Conservation (phyloP, 306 rosid genomes). For the Vicia villosa region DNA sequence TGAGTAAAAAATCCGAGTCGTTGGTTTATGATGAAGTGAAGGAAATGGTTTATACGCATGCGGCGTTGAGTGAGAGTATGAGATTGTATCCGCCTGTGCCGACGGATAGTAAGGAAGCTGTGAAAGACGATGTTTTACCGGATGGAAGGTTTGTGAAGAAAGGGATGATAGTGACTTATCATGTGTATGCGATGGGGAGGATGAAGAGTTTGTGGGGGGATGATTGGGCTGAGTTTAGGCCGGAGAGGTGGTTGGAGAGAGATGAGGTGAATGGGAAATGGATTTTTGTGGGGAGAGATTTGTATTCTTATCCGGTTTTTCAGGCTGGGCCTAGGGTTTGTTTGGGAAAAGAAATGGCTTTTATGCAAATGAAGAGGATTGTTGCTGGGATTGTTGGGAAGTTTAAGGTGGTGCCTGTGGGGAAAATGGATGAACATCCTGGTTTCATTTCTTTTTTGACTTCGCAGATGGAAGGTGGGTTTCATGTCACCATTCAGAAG, state of each 20-base stretch:
- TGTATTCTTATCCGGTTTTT: slow-evolving; percentile 60
- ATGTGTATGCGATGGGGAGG: slow-evolving; percentile 72
- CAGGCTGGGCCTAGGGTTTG: slow-evolving; percentile 89
- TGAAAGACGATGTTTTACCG: slow-evolving; percentile 60
- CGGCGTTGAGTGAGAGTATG: slow-evolving; percentile 82
- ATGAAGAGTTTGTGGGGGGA: slow-evolving; percentile 59
- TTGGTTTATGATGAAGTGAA: slow-evolving; percentile 50
- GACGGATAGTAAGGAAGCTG: slow-evolving; percentile 48
- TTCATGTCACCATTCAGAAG: slow-evolving; percentile 6
- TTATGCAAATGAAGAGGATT: slow-evolving; percentile 78
- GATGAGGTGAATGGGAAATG: slow-evolving; percentile 32
- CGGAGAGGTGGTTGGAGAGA: slow-evolving; percentile 68
- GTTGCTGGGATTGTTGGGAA: slow-evolving; percentile 51
- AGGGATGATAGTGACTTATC: slow-evolving; percentile 56
- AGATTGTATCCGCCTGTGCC: slow-evolving; percentile 76
- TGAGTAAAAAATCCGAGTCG: slow-evolving; percentile 17
- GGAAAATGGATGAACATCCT: slow-evolving; percentile 21
- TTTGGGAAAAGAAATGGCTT: slow-evolving; percentile 88
- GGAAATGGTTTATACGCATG: slow-evolving; percentile 73
- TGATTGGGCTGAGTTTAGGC: slow-evolving; percentile 69
- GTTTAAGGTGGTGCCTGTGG: slow-evolving; percentile 50
- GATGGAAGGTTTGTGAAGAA: slow-evolving; percentile 69
- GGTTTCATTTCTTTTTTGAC: slow-evolving; percentile 47
- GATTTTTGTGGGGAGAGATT: slow-evolving; percentile 57
- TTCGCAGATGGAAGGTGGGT: slow-evolving; percentile 62